These are phyloP conservation scores for Tricholomella constricta DNA, from an alignment of 768 basidiomycete genomes.

Conservation along the genomic window DNA sequence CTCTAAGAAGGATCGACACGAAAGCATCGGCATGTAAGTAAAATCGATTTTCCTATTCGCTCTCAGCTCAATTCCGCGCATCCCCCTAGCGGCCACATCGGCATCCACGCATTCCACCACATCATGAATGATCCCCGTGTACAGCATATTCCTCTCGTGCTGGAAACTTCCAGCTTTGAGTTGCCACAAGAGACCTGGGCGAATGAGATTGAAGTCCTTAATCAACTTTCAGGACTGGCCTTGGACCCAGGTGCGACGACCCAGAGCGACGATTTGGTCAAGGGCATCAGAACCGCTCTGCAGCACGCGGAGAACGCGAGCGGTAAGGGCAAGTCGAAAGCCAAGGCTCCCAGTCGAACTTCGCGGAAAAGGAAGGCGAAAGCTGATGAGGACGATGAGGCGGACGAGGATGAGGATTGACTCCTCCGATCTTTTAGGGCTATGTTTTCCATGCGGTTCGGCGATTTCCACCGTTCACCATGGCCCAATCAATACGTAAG, in stretches of 20 bases:
- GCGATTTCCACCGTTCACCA: too few species aligned
- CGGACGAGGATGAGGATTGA: not conserved
- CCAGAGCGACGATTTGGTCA: not conserved
- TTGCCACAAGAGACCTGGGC: slow-evolving; percentile 45
- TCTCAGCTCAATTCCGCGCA: not conserved
- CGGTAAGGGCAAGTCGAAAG: not conserved
- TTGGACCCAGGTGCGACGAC: not conserved
- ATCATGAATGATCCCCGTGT: slow-evolving; percentile 71
- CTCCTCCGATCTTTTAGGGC: too few species aligned
- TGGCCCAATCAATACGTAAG: too few species aligned
- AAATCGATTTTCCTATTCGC: not conserved
- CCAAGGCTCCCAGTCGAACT: not conserved
- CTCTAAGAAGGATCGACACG: slow-evolving; percentile 77
- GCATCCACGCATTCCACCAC: slow-evolving; percentile 60
- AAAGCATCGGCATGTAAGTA: slow-evolving; percentile 82
- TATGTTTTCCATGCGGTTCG: too few species aligned
- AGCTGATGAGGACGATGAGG: not conserved
- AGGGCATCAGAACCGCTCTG: not conserved
- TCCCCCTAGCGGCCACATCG: slow-evolving; percentile 65
- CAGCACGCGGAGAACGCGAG: not conserved
- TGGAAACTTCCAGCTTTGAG: slow-evolving; percentile 81
- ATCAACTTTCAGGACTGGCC: not conserved
- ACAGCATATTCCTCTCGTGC: slow-evolving; percentile 71
- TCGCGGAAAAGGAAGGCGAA: not conserved
- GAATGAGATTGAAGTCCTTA: not conserved